A percentile compares a stretch with the other conserved stretches of the same genome.
These are phyloP conservation scores for Fusarium citri DNA, from an alignment of 2,329 filamentous ascomycete species.

Conservation along the genomic window DNA sequence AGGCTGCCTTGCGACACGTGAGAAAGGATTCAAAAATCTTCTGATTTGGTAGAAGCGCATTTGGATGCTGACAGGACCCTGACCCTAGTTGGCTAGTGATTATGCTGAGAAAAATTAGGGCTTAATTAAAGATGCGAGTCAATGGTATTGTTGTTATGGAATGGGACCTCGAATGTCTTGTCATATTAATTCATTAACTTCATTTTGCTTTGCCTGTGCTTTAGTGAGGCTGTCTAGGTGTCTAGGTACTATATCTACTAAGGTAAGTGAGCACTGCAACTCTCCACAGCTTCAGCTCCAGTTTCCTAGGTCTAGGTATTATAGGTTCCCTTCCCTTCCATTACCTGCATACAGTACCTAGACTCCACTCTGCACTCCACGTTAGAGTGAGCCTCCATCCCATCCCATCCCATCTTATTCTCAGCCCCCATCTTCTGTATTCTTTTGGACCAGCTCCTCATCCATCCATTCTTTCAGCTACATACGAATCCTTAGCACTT, in stretches of 20 bases:
- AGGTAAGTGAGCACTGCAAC: background rate
- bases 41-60: conserved; percentile 26
- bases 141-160: background rate
- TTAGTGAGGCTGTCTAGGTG: background rate
- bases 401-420: conserved; percentile 1
- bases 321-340: conserved; percentile 2
- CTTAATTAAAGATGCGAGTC: background rate
- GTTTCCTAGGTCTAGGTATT: background rate
- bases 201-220: background rate
- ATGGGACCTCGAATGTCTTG: background rate
- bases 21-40: conserved; percentile 18
- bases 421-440: background rate
- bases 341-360: conserved; percentile 33
- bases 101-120: conserved; percentile 5
- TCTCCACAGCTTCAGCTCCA: conserved; percentile 19
- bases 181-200: background rate
- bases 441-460: background rate
- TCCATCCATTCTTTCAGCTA: conserved; percentile 15
- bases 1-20: conserved; percentile 34
- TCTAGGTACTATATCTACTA: too few relatives aligned
- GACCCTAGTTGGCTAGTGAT: conserved; percentile 12
- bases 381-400: conserved; percentile 27
- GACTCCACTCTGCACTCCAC: conserved; percentile 38
- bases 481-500: conserved; percentile 10
- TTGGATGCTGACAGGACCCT: conserved; percentile 37